A percentile compares a stretch with the other conserved stretches of the same genome.
phyloP scores from a whole-genome alignment of 2,329 filamentous ascomycete genomes.

The Paraphaeosphaeria minitans region DNA sequence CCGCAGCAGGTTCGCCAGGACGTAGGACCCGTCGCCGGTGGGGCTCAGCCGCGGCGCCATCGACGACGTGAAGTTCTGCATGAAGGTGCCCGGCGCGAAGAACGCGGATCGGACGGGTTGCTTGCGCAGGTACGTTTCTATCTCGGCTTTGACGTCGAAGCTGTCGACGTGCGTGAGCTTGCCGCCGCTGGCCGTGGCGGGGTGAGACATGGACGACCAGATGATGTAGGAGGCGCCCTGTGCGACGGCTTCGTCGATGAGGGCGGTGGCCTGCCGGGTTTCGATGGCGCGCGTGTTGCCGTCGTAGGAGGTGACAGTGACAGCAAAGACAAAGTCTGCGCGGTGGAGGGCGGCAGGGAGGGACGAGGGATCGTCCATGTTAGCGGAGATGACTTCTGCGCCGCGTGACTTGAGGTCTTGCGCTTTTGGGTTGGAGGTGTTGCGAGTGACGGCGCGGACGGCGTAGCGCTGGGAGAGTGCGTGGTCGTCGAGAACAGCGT shows the following conservation, averaged over 20 bases:
- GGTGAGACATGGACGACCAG: conserved; percentile 42
- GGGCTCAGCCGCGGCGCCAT: conserved; percentile 21
- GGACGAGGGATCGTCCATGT: conserved; percentile 49
- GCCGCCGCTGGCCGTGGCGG: conserved; percentile 37
- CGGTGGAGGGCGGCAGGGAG: conserved; percentile 30
- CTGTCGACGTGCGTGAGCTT: conserved; percentile 48
- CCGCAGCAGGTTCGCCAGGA: conserved; percentile 20
- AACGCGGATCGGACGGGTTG: conserved; percentile 59
- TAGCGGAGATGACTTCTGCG: conserved; percentile 59
- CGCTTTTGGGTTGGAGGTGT: conserved; percentile 51
- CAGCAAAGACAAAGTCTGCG: conserved; percentile 33
- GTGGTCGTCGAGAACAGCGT: conserved; percentile 49
- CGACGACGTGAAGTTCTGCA: conserved; percentile 54
- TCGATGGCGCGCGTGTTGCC: conserved; percentile 32
- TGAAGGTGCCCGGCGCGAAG: conserved; percentile 61
- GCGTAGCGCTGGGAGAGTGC: conserved; percentile 47
- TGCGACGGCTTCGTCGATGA: conserved; percentile 40
- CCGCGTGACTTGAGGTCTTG: conserved; percentile 53
- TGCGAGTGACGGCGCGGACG: conserved; percentile 62
- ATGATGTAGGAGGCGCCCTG: conserved; percentile 47
- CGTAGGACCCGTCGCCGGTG: conserved; percentile 33
- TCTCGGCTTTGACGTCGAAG: conserved; percentile 63
- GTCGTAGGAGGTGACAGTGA: conserved; percentile 36
- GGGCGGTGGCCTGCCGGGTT: conserved; percentile 29
- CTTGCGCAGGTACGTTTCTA: conserved; percentile 59